Conservation (phyloP, 2,329 filamentous ascomycete genomes). For the Penicillium sp. region DNA sequence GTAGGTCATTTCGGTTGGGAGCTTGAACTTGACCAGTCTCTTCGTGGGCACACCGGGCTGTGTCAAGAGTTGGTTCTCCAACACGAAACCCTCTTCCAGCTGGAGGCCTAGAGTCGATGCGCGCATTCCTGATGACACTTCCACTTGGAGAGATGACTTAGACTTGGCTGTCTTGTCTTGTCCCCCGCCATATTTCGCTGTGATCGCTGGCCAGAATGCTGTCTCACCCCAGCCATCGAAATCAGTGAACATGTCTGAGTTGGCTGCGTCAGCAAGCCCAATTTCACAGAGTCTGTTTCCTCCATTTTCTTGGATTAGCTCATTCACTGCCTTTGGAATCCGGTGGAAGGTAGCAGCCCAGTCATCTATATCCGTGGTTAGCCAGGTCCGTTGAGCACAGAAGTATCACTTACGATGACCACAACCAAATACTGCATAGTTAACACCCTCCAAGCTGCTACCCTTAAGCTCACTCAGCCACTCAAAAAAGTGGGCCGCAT, state of each 20-base stretch:
- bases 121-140: slow-evolving; percentile 55
- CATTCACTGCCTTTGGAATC: slow-evolving; percentile 65
- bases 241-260: slow-evolving; percentile 66
- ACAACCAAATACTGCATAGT: slow-evolving; percentile 71
- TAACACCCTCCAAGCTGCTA: slow-evolving; percentile 56
- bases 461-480: slow-evolving; percentile 62
- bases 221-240: slow-evolving; percentile 70
- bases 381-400: background rate
- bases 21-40: slow-evolving; percentile 65
- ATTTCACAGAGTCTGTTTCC: slow-evolving; percentile 51
- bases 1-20: slow-evolving; percentile 68
- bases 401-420: slow-evolving; percentile 50
- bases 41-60: slow-evolving; percentile 57
- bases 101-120: slow-evolving; percentile 63
- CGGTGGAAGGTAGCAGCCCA: slow-evolving; percentile 64
- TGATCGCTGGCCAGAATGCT: slow-evolving; percentile 54
- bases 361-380: slow-evolving; percentile 30
- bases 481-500: slow-evolving; percentile 66
- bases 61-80: slow-evolving; percentile 56
- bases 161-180: slow-evolving; percentile 34
- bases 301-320: slow-evolving; percentile 53
- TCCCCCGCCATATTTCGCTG: slow-evolving; percentile 36
- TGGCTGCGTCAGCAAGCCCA: slow-evolving; percentile 61
- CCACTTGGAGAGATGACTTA: slow-evolving; percentile 41
- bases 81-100: slow-evolving; percentile 61